Evolutionary conservation across 2,329 filamentous ascomycete genomes (phyloP).

Genomic region (Colletotrichum sansevieriae): DNA sequence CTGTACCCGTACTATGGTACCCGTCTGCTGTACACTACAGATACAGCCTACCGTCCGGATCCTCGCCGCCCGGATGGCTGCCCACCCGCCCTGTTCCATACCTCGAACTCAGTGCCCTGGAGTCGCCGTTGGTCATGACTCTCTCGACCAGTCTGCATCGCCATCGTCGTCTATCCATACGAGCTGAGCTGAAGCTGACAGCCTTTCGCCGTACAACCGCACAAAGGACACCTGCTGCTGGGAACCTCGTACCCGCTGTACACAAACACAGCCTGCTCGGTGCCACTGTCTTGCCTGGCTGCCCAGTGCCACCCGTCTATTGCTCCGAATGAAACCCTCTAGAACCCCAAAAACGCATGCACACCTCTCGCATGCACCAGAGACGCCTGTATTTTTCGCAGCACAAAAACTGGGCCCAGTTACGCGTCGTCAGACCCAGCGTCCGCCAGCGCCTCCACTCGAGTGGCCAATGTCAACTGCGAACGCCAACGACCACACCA

Average conservation of each 20-base stretch:
- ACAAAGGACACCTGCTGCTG: slow-evolving; percentile 4
- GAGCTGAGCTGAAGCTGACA: slow-evolving; percentile 1
- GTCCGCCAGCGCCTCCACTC: slow-evolving; percentile 14
- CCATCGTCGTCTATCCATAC: slow-evolving; percentile 18
- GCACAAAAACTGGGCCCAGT: slow-evolving; percentile 34
- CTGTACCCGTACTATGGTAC: not conserved
- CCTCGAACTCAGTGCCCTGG: slow-evolving; percentile 15
- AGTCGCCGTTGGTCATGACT: slow-evolving; percentile 18
- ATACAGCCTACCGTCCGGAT: slow-evolving; percentile 7
- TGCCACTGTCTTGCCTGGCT: slow-evolving; percentile 27
- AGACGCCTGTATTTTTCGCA: slow-evolving; percentile 38
- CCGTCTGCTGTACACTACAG: too few relatives aligned
- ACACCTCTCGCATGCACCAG: slow-evolving; percentile 5
- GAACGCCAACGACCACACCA: slow-evolving; percentile 18
- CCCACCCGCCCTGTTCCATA: not conserved
- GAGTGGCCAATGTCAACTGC: slow-evolving; percentile 20
- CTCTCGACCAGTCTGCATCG: slow-evolving; percentile 16
- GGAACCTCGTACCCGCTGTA: slow-evolving; percentile 23
- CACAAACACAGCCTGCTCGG: slow-evolving; percentile 30
- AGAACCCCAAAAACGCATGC: slow-evolving; percentile 21
- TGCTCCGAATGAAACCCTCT: slow-evolving; percentile 35
- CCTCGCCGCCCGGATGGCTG: not conserved
- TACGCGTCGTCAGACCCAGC: slow-evolving; percentile 36
- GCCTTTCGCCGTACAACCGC: not conserved
- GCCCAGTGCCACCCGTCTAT: slow-evolving; percentile 16